phyloP scores from a whole-genome alignment of 768 basidiomycete genomes.

The Mycena galopus region DNA sequence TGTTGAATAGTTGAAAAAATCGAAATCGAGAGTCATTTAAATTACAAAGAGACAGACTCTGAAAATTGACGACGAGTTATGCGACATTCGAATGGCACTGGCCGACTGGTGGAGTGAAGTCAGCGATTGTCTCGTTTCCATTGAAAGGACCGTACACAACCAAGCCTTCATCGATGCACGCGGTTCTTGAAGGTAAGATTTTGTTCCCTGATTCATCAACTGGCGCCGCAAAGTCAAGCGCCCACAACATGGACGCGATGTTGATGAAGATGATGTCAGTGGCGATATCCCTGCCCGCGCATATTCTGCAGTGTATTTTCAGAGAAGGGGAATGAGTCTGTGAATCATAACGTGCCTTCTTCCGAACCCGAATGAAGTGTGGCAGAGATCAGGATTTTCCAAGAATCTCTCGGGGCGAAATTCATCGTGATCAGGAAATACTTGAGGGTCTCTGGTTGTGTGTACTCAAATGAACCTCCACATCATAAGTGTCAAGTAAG shows the following conservation, averaged over 20 bases:
- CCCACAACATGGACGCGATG: background rate
- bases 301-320: background rate
- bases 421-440: slow-evolving; percentile 14
- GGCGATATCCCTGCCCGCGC: background rate
- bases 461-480: background rate
- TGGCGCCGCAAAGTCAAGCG: background rate
- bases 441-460: background rate
- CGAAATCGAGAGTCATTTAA: no score
- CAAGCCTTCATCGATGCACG: background rate
- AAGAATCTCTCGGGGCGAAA: slow-evolving; percentile 10
- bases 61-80: background rate
- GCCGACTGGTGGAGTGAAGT: background rate
- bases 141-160: background rate
- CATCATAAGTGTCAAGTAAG: background rate
- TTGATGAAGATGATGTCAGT: background rate
- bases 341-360: background rate
- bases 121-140: background rate
- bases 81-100: background rate
- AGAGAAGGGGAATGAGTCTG: background rate
- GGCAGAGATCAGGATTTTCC: background rate
- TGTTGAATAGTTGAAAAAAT: no score
- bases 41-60: background rate
- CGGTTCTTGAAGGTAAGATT: background rate
- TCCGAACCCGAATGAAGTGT: background rate
- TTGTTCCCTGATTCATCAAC: background rate